Base-by-base conservation (phyloP, 768 basidiomycete genomes). In the Podaxis mareebaensis region DNA sequence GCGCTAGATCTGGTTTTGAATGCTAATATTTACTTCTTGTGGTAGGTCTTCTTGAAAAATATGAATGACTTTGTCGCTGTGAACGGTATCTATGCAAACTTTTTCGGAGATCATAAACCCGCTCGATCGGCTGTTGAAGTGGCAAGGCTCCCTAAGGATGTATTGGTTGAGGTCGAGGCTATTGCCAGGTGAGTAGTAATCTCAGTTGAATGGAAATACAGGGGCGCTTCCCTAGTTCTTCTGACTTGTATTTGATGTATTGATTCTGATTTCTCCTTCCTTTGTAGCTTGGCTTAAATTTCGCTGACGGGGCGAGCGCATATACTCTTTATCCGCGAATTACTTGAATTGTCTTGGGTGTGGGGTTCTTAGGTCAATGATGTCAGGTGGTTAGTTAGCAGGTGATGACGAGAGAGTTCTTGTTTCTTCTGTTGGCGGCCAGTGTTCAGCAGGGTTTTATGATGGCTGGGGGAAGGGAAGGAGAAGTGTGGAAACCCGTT, bases 81-180 rank as follows among this genome's bases (percentile, higher is more conserved):
- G 69, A 98, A 98, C 74, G 84, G 76, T 15, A 80, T 95, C 65
- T 99, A 97, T 74, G 84, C 85, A 39, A 79, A 85, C 60, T 90
- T 92, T 76, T 98, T 99, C 72, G 95, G 92, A 10, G 82, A 85
- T 36, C 92, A 96, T 78, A 95, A 92, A 75, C 96, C 97, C 53
- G 95, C 97, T 3, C 83, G 97, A 65, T 95, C 95, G 33, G 87
- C 91, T 36, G 93, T 99, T 58, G 94, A 98, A 78, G 93, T 95
- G 36, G 80, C 90, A 38, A 82, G 93, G 51, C 82, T 99, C 58
- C 96, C 96, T 10, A 93, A 90, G 73, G 92, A 95, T 70, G 96
- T 93, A 8, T 80, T 96, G 39, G 88, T 97, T 56, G 96, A 99
- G 82, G 85, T 99, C 60, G 96, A 99, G 76, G 88, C 86, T 64